Base-by-base conservation (phyloP, 768 basidiomycete species). In the Pleurotus tuber-regium region DNA sequence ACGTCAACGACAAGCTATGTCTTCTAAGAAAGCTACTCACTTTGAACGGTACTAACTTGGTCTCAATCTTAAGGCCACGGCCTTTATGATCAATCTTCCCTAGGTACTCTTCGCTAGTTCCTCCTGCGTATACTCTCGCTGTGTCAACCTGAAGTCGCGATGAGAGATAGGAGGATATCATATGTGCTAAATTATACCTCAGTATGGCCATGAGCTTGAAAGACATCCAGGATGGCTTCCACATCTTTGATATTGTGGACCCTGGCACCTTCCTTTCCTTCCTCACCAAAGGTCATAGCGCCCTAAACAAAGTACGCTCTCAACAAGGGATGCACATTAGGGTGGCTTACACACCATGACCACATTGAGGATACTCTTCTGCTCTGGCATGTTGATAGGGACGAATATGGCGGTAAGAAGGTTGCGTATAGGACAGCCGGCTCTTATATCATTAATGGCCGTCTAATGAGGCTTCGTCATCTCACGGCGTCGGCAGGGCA, bases 81-180 rank as follows among this genome's bases (percentile, higher is more conserved):
- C 66, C 63, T 52, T 77, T 67, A 69, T 77, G 77, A 53, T 73
- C 66, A 49, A 77, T 68, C 64, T 78, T 67, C 4, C 78, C 82
- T n/a, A 85, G 70, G 55, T 67, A 69, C 39, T 72, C 69, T 60
- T 87, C 83, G 5, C 80, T 80, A 0, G 82, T 82, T 1, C 82
- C 80, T 21, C 70, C 70, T 9, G 65, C 70, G 51, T 85, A 83
- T 5, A 69, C 58, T 14, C 78, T 69, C 7, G 80, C 75, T 0
- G 79, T 77, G 52, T 84, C 82, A 19, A 83, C 62, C 66, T 70
- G 48, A 31, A 61, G 63, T 49, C 38, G 57, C 62, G 4, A 70
- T 70, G 2, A 68, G 66, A 1, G 58, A 59, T 5, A 49, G 41
- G 51, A 68, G 69, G n/a, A 47, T 24, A 12, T 62, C 55, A 2